Conservation (phyloP, 2,329 filamentous ascomycete species). For the Xylariales sp. region DNA sequence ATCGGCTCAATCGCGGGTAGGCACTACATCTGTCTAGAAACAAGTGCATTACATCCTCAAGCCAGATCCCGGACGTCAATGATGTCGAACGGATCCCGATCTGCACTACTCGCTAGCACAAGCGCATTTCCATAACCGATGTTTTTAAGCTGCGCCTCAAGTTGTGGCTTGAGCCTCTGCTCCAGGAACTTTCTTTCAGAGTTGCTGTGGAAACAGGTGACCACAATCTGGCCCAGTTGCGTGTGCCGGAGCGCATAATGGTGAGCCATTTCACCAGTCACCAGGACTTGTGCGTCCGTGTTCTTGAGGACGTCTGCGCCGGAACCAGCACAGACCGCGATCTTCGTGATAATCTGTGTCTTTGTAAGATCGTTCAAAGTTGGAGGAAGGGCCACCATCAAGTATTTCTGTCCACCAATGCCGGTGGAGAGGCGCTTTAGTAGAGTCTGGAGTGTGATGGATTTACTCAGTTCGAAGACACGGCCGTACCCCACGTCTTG, state of each 20-base stretch:
- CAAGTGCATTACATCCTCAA: constrained; percentile 23
- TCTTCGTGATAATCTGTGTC: constrained; percentile 64
- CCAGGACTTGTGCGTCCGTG: constrained; percentile 79
- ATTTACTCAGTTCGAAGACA: constrained; percentile 55
- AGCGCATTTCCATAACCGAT: constrained; percentile 59
- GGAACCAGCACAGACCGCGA: constrained; percentile 91
- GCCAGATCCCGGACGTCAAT: constrained; percentile 61
- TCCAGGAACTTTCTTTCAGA: constrained; percentile 87
- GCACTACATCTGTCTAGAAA: background rate
- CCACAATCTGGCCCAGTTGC: constrained; percentile 83
- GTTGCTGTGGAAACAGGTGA: constrained; percentile 92
- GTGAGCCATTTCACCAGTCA: constrained; percentile 94
- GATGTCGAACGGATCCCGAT: constrained; percentile 90
- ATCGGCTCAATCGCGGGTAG: constrained; percentile 8
- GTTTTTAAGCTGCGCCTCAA: constrained; percentile 68
- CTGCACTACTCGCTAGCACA: constrained; percentile 80
- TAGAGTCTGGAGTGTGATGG: constrained; percentile 57
- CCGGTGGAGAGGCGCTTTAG: constrained; percentile 69
- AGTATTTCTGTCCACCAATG: constrained; percentile 71
- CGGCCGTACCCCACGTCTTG: constrained; percentile 63
- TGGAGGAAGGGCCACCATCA: constrained; percentile 63
- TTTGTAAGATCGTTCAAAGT: constrained; percentile 52
- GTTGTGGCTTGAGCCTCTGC: constrained; percentile 73
- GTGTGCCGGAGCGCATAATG: constrained; percentile 90
- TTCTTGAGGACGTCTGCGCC: constrained; percentile 81